Percentiles rank a stretch among this genome's conserved stretches.
phyloP scores from a whole-genome alignment of 768 basidiomycete species.

The Auricularia heimuer region DNA sequence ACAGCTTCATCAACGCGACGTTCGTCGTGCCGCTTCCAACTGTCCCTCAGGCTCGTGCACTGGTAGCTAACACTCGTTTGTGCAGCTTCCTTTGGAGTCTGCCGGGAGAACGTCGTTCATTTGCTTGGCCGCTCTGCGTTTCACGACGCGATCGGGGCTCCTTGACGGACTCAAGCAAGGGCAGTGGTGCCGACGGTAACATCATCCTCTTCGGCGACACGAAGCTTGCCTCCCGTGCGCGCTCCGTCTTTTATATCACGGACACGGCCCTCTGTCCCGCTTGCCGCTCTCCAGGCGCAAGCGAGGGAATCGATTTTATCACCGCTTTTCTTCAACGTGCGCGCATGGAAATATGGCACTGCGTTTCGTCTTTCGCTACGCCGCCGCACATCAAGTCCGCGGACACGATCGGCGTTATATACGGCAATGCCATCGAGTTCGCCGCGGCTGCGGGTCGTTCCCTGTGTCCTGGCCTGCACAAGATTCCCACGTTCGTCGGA shows the following conservation, averaged over 20 bases:
- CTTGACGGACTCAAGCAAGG: neutral
- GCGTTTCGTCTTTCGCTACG: neutral
- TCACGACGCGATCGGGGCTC: neutral
- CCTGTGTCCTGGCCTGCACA: conserved; percentile 22
- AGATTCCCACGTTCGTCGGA: conserved; percentile 15
- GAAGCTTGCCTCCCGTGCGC: conserved; percentile 2
- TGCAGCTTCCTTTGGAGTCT: too few relatives aligned
- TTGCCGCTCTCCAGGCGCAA: neutral
- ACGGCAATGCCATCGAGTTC: conserved; percentile 19
- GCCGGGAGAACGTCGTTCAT: too few relatives aligned
- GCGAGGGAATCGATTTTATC: neutral
- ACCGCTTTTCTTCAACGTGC: neutral
- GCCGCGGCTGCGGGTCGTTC: conserved; percentile 17
- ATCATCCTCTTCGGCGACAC: conserved; percentile 6
- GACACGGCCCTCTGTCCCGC: too few relatives aligned
- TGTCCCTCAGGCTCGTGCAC: too few relatives aligned
- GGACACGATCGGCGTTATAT: neutral
- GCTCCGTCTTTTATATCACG: too few relatives aligned
- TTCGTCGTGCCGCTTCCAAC: too few relatives aligned
- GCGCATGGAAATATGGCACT: neutral
- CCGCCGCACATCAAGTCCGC: neutral
- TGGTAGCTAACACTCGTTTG: too few relatives aligned
- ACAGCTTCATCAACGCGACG: too few relatives aligned
- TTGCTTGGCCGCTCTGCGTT: neutral
- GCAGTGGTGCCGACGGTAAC: conserved; percentile 8